These are phyloP conservation scores for Centella asiatica DNA, from an alignment of 129 eudicot species.

Conservation along the genomic window DNA sequence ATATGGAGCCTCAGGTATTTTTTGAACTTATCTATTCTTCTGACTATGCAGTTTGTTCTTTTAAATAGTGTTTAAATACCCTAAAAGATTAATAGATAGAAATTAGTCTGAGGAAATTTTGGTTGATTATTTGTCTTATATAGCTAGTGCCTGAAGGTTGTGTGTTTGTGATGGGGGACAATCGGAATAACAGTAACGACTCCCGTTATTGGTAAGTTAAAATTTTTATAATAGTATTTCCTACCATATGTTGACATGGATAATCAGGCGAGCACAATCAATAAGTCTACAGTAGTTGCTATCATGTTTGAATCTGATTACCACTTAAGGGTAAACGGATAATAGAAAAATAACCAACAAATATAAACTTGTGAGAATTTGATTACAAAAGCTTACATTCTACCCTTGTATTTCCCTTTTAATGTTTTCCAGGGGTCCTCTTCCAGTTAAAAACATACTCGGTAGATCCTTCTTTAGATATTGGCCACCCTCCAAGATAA, in stretches of 20 bases:
- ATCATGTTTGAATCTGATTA: background rate
- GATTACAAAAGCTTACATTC: background rate
- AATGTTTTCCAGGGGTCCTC: slow-evolving; percentile 66
- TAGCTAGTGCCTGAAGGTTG: slow-evolving; percentile 92
- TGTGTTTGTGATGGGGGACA: slow-evolving; percentile 96
- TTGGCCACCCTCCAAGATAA: slow-evolving; percentile 84
- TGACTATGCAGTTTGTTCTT: too few relatives aligned
- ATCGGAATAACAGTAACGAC: slow-evolving; percentile 90
- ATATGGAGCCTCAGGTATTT: slow-evolving; percentile 72
- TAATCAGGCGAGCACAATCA: too few relatives aligned
- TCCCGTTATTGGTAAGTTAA: slow-evolving; percentile 70
- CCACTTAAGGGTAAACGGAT: too few relatives aligned
- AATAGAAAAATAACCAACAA: background rate
- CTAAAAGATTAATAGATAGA: background rate
- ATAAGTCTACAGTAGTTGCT: too few relatives aligned
- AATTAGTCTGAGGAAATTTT: background rate
- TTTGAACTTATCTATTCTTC: slow-evolving; percentile 5
- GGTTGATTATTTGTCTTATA: slow-evolving; percentile 14
- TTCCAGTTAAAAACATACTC: slow-evolving; percentile 67
- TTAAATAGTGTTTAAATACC: background rate
- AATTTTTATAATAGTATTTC: background rate
- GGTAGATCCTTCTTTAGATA: slow-evolving; percentile 80
- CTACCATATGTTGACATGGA: background rate
- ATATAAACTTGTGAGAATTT: background rate
- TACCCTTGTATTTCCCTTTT: background rate